phyloP scores from a whole-genome alignment of 2,329 filamentous ascomycete genomes.

The Paecilomyces dactylethromorphus region DNA sequence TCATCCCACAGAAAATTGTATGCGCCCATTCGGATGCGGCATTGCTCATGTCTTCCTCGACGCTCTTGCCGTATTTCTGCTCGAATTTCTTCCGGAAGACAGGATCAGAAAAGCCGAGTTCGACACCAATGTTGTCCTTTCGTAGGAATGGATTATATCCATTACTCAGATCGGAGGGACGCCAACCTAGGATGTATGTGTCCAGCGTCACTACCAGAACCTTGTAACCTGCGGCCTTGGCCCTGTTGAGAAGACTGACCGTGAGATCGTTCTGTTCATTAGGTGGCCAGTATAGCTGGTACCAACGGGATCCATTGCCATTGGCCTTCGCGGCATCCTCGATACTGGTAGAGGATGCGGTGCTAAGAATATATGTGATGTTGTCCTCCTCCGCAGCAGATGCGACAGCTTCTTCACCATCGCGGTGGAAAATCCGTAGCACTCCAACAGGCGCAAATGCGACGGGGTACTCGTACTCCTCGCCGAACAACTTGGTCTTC shows the following conservation, averaged over 20 bases:
- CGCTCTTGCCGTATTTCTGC: constrained; percentile 31
- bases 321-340: constrained; percentile 58
- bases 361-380: constrained; percentile 61
- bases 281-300: constrained; percentile 66
- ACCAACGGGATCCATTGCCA: constrained; percentile 56
- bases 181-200: constrained; percentile 62
- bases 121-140: constrained; percentile 42
- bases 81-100: constrained; percentile 54
- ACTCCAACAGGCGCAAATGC: constrained; percentile 64
- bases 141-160: constrained; percentile 18
- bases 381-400: constrained; percentile 51
- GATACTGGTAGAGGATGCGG: constrained; percentile 56
- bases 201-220: constrained; percentile 67
- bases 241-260: constrained; percentile 46
- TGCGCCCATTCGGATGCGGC: constrained; percentile 47
- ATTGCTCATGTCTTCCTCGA: constrained; percentile 40
- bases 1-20: constrained; percentile 46
- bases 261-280: constrained; percentile 56
- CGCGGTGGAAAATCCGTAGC: constrained; percentile 58
- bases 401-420: constrained; percentile 58
- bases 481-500: constrained; percentile 46
- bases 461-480: constrained; percentile 44
- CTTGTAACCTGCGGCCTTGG: constrained; percentile 51
- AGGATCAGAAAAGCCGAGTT: constrained; percentile 59
- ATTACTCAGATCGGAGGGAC: constrained; percentile 58